Evolutionary conservation across 176 grass and related monocot genomes (phyloP).

Genomic region (Cenchrus purpureus): DNA sequence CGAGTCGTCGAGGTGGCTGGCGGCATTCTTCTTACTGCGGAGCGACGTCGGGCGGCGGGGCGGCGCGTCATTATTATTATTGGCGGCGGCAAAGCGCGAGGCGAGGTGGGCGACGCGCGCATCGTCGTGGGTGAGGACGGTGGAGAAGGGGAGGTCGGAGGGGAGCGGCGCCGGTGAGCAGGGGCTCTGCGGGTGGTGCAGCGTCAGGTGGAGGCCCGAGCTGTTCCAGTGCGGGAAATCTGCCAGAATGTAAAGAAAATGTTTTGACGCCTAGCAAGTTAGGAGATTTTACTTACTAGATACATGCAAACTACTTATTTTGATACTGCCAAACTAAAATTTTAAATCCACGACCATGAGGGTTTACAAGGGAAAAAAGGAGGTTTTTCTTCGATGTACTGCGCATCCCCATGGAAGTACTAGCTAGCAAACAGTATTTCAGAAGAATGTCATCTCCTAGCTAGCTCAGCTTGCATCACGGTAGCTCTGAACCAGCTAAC

Average conservation of each 20-base stretch:
- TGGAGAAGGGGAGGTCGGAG: conserved; percentile 58
- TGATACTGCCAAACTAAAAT: not conserved
- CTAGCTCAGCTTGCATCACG: not conserved
- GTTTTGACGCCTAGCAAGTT: not conserved
- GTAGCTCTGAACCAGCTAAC: not conserved
- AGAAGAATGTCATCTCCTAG: not conserved
- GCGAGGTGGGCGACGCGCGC: conserved; percentile 56
- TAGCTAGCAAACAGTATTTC: not conserved
- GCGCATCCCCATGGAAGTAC: too few species aligned
- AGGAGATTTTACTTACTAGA: not conserved
- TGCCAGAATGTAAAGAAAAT: not conserved
- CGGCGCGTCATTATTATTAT: not conserved
- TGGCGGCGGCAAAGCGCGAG: conserved; percentile 47
- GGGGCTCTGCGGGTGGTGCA: conserved; percentile 67
- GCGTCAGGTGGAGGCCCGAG: conserved; percentile 66
- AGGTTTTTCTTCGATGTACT: too few species aligned
- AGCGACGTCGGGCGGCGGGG: conserved; percentile 44
- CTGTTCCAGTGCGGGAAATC: conserved; percentile 56
- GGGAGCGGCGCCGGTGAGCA: conserved; percentile 77
- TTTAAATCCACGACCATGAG: not conserved
- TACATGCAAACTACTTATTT: too few species aligned
- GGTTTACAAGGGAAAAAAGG: too few species aligned
- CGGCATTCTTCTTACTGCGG: not conserved
- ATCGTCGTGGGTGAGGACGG: conserved; percentile 64
- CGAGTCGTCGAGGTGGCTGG: not conserved